A percentile compares a stretch with the other conserved stretches of the same genome.
Conservation (phyloP, 2,329 filamentous ascomycete genomes). For the Botrytis pseudocinerea region DNA sequence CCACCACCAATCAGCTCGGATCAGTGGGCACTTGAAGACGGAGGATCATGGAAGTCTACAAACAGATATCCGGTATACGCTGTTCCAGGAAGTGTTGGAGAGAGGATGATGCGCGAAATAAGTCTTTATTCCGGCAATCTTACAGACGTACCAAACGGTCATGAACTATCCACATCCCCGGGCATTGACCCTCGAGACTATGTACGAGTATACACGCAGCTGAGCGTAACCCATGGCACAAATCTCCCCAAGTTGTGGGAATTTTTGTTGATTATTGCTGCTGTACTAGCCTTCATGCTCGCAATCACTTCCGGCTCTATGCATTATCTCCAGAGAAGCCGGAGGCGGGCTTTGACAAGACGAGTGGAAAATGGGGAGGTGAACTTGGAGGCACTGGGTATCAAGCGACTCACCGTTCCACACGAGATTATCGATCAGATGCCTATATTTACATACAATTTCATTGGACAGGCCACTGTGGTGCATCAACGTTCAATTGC, state of each 20-base stretch:
- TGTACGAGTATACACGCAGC: constrained; percentile 59
- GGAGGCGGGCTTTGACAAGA: constrained; percentile 65
- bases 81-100: constrained; percentile 67
- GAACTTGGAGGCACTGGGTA: constrained; percentile 81
- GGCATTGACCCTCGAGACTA: constrained; percentile 58
- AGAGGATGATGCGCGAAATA: constrained; percentile 68
- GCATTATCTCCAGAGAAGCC: constrained; percentile 73
- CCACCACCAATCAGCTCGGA: constrained; percentile 66
- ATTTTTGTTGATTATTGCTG: constrained; percentile 71
- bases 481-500: constrained; percentile 38
- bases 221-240: constrained; percentile 50
- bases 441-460: constrained; percentile 75
- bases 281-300: constrained; percentile 68
- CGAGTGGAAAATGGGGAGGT: constrained; percentile 78
- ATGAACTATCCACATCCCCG: constrained; percentile 56
- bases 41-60: constrained; percentile 67
- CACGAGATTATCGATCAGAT: constrained; percentile 68
- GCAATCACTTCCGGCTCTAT: constrained; percentile 67
- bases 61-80: constrained; percentile 82
- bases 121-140: constrained; percentile 77
- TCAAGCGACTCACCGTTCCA: constrained; percentile 79
- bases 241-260: constrained; percentile 75
- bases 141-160: constrained; percentile 58
- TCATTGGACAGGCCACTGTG: constrained; percentile 43
- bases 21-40: constrained; percentile 71